Evolutionary conservation across 2,329 filamentous ascomycete species (phyloP).

Genomic region (Diaporthe velutina): DNA sequence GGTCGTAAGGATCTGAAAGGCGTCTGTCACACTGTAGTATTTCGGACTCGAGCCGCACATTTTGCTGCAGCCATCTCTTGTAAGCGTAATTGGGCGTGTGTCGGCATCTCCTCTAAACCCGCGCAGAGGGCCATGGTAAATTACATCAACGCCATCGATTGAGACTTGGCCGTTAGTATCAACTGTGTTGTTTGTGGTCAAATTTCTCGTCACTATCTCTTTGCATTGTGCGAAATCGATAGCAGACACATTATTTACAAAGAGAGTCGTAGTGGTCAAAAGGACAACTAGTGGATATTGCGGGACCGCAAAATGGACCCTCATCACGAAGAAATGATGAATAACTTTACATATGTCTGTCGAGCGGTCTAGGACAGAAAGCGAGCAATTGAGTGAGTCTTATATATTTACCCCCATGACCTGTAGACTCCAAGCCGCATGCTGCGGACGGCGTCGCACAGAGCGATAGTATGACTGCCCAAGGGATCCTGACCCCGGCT

Average conservation of each 20-base stretch:
- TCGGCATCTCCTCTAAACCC: constrained; percentile 6
- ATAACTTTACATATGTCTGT: neutral
- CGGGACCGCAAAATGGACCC: neutral
- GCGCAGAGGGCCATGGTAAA: neutral
- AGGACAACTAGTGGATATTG: neutral
- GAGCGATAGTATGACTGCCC: neutral
- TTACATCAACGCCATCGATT: neutral
- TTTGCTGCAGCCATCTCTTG: neutral
- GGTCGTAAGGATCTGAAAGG: neutral
- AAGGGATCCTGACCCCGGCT: constrained; percentile 17
- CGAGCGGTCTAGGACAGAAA: neutral
- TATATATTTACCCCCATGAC: neutral
- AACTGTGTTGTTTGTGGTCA: neutral
- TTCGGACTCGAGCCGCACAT: neutral
- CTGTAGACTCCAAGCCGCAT: neutral
- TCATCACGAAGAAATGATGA: neutral
- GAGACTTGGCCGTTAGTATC: neutral
- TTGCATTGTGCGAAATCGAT: neutral
- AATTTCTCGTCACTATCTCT: neutral
- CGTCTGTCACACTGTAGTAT: constrained; percentile 13
- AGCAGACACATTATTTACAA: neutral
- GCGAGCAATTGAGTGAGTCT: neutral
- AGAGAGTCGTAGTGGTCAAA: neutral
- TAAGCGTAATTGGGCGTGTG: neutral
- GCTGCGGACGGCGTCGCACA: neutral